These are phyloP conservation scores for Tetrastigma voinierianum DNA, from an alignment of 164 flowering plant species.

Conservation along the genomic window DNA sequence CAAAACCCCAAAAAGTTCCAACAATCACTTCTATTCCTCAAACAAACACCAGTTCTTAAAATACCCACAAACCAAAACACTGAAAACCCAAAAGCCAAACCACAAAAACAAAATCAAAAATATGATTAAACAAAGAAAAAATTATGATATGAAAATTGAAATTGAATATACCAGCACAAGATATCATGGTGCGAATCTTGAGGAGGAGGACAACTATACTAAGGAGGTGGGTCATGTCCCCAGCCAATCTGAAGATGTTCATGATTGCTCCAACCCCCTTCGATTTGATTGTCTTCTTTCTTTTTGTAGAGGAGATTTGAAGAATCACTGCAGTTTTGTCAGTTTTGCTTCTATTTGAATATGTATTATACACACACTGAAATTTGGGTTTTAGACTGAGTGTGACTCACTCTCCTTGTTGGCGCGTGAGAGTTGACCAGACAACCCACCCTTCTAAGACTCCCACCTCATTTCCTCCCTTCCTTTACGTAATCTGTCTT, in stretches of 20 bases:
- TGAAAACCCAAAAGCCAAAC: background rate
- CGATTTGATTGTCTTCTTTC: too few relatives aligned
- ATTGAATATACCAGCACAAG: constrained; percentile 40
- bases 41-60: background rate
- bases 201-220: constrained; percentile 48
- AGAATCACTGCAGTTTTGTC: too few relatives aligned
- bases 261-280: constrained; percentile 13
- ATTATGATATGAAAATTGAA: background rate
- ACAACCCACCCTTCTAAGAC: too few relatives aligned
- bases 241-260: constrained; percentile 51
- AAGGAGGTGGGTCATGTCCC: constrained; percentile 60
- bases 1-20: background rate
- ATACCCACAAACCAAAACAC: background rate
- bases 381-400: too few relatives aligned
- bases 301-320: too few relatives aligned
- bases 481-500: too few relatives aligned
- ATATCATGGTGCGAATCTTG: constrained; percentile 51
- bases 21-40: background rate
- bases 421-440: too few relatives aligned
- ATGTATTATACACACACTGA: too few relatives aligned
- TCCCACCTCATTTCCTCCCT: too few relatives aligned
- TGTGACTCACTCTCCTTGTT: too few relatives aligned
- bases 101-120: background rate
- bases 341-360: too few relatives aligned
- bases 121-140: background rate